Evolutionary conservation across 257 asterid genomes (phyloP).

Genomic region (Perilla frutescens): DNA sequence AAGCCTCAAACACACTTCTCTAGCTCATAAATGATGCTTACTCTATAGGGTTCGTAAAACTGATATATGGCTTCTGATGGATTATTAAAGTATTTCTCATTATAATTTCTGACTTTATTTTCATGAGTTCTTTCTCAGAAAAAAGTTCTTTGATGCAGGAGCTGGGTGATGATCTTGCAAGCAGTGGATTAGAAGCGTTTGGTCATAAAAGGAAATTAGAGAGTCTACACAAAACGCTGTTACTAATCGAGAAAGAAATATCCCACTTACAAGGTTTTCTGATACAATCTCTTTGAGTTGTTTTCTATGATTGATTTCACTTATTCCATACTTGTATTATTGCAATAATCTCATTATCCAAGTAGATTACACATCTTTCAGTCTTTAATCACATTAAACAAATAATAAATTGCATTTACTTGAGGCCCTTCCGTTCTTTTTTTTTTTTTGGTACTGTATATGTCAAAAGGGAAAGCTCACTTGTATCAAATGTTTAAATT

Average conservation of each 20-base stretch:
- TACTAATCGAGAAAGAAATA: slow-evolving; percentile 29
- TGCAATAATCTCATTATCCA: not conserved
- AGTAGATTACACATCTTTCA: not conserved
- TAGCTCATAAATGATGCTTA: not conserved
- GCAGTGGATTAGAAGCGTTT: slow-evolving; percentile 20
- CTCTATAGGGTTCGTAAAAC: not conserved
- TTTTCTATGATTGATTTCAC: slow-evolving; percentile 11
- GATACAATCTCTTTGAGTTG: not conserved
- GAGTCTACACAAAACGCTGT: slow-evolving; percentile 1
- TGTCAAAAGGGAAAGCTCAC: not conserved
- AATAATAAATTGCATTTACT: not conserved
- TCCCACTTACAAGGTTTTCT: slow-evolving; percentile 57
- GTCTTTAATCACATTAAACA: not conserved
- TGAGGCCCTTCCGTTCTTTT: too few relatives aligned
- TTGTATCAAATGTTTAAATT: not conserved
- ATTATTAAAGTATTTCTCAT: not conserved
- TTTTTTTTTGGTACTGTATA: too few relatives aligned
- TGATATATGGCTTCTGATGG: not conserved
- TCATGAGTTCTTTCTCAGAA: slow-evolving; percentile 27
- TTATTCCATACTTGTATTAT: slow-evolving; percentile 5
- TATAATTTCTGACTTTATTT: slow-evolving; percentile 12
- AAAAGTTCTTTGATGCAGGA: slow-evolving; percentile 36
- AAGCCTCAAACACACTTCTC: not conserved
- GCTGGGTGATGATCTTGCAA: slow-evolving; percentile 47
- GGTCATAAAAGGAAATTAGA: slow-evolving; percentile 30